Percentiles rank a stretch among this genome's conserved stretches.
Conservation (phyloP, 176 grass and related monocot species). For the Panicum miliaceum region DNA sequence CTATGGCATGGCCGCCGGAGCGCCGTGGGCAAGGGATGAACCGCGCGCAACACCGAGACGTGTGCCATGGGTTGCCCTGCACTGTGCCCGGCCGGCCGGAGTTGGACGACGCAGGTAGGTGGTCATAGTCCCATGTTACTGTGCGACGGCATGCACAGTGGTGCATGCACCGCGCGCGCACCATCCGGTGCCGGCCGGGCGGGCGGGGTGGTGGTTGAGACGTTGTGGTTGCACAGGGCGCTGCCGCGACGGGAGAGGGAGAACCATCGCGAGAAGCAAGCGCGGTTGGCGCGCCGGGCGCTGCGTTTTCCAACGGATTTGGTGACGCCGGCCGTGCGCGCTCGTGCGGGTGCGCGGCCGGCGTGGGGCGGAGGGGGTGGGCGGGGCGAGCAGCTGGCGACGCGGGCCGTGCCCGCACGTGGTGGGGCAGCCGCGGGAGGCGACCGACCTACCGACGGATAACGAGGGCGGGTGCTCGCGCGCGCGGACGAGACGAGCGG, state of each 20-base stretch:
- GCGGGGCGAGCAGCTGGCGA: neutral
- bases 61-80: neutral
- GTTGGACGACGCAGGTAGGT: neutral
- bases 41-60: neutral
- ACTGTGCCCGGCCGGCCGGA: neutral
- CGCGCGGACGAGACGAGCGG: neutral
- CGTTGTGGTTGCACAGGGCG: constrained; percentile 9
- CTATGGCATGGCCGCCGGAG: too few relatives aligned
- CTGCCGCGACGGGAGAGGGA: neutral
- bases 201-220: neutral
- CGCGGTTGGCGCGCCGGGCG: neutral
- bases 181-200: neutral
- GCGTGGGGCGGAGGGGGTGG: too few relatives aligned
- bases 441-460: constrained; percentile 17
- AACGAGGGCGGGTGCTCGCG: neutral
- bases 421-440: constrained; percentile 26
- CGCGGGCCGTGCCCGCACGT: constrained; percentile 23
- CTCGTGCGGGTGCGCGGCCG: neutral
- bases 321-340: constrained; percentile 11
- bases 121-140: neutral
- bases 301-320: constrained; percentile 12
- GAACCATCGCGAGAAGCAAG: neutral
- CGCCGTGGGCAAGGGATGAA: too few relatives aligned
- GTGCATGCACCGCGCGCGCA: neutral
- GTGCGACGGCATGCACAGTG: neutral